A percentile compares a stretch with the other conserved stretches of the same genome.
Conservation (phyloP, 2,329 filamentous ascomycete species). For the Phyllosticta citriasiana region DNA sequence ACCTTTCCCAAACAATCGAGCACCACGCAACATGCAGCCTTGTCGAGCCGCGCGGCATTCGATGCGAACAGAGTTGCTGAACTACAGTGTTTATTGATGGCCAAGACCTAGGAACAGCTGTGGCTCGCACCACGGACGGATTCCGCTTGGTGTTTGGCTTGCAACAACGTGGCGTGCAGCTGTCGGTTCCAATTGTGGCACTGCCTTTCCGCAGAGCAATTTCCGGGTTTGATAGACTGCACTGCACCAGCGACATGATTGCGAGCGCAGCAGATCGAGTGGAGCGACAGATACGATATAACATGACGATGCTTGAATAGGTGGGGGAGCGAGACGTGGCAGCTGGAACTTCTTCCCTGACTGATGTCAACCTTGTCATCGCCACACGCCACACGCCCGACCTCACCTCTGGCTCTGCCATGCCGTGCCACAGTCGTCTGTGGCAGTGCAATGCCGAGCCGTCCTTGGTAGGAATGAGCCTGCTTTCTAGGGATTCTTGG, state of each 20-base stretch:
- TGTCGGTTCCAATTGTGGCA: not conserved
- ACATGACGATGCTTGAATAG: not conserved
- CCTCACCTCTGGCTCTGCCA: too few species aligned
- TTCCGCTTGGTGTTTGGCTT: not conserved
- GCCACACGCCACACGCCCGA: too few species aligned
- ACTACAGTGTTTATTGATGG: too few species aligned
- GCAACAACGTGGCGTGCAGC: not conserved
- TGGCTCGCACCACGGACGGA: too few species aligned
- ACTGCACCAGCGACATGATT: not conserved
- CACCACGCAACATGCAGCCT: not conserved
- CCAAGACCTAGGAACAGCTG: too few species aligned
- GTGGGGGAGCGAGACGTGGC: too few species aligned
- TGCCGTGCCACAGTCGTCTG: too few species aligned
- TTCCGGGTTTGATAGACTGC: not conserved
- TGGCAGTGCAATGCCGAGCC: too few species aligned
- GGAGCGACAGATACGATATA: not conserved
- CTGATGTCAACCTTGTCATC: too few species aligned
- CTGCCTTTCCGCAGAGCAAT: conserved; percentile 7
- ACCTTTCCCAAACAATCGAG: not conserved
- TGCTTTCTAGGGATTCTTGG: not conserved
- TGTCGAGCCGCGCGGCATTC: not conserved
- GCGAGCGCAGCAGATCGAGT: too few species aligned
- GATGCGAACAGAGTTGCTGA: not conserved
- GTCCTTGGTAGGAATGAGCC: not conserved
- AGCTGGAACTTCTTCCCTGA: too few species aligned